These are phyloP conservation scores for Elsinoe fawcettii DNA, from an alignment of 2,329 filamentous ascomycete species.

Conservation along the genomic window DNA sequence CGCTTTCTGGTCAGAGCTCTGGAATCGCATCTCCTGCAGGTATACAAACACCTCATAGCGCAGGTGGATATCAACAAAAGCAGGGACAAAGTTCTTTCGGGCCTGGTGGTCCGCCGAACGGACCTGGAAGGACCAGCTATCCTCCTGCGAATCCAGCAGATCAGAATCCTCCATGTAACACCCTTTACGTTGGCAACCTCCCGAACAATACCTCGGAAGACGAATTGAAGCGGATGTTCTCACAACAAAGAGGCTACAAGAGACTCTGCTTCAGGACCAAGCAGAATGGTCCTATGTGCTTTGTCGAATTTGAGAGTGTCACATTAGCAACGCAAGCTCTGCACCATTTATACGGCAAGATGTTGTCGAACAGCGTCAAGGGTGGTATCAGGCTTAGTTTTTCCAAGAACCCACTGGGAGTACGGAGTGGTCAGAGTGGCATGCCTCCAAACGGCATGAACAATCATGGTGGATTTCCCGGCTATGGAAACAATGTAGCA, in stretches of 20 bases:
- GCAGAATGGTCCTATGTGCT: constrained; percentile 94
- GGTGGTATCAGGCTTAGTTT: constrained; percentile 93
- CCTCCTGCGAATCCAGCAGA: constrained; percentile 90
- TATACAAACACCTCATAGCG: not conserved
- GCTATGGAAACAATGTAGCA: constrained; percentile 53
- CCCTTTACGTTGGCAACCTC: constrained; percentile 93
- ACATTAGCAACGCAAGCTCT: constrained; percentile 86
- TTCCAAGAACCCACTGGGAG: constrained; percentile 92
- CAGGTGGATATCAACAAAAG: constrained; percentile 10
- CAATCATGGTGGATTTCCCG: constrained; percentile 46
- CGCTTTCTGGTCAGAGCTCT: constrained; percentile 49
- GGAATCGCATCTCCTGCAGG: constrained; percentile 43
- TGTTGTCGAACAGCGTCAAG: constrained; percentile 84
- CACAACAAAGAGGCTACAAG: constrained; percentile 89
- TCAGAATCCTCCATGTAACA: constrained; percentile 96
- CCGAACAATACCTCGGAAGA: constrained; percentile 90
- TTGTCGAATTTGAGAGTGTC: constrained; percentile 94
- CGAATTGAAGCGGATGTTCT: constrained; percentile 88
- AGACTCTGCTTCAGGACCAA: constrained; percentile 91
- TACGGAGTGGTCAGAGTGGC: constrained; percentile 65
- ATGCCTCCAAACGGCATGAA: constrained; percentile 46
- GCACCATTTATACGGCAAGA: constrained; percentile 79
- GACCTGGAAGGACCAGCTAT: constrained; percentile 35
- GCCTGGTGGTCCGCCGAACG: not conserved
- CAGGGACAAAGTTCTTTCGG: not conserved